phyloP scores from a whole-genome alignment of 208 protist species.

The Trypanosoma mega region DNA sequence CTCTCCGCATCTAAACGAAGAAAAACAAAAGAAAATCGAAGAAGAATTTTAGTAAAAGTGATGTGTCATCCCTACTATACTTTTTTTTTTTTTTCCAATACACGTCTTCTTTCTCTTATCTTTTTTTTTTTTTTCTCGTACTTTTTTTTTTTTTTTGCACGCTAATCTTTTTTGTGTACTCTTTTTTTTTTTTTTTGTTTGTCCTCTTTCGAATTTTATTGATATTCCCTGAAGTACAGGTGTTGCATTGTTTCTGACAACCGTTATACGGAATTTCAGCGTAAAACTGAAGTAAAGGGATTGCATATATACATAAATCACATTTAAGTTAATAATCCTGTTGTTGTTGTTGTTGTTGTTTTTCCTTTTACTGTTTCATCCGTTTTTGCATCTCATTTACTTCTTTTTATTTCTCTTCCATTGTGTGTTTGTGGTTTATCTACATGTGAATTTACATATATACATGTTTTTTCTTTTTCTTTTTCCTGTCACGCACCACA shows the following conservation, averaged over 20 bases:
- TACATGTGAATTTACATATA: slow-evolving; percentile 4
- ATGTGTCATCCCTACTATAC: not conserved
- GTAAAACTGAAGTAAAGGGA: no score
- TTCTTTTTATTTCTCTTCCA: slow-evolving; percentile 21
- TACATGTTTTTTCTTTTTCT: slow-evolving; percentile 14
- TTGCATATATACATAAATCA: slow-evolving; percentile 1
- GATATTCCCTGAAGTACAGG: no score
- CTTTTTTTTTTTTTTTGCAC: slow-evolving; percentile 9
- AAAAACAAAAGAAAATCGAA: not conserved
- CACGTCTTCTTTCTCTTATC: no score
- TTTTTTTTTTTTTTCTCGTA: not conserved
- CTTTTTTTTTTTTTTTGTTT: slow-evolving; percentile 17
- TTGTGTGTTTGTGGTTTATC: slow-evolving; percentile 6
- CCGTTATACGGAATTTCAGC: slow-evolving; percentile 7
- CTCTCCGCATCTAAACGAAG: slow-evolving; percentile 21
- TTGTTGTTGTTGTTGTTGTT: no score
- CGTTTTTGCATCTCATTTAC: no score
- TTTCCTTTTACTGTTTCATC: no score
- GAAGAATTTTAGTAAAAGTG: not conserved
- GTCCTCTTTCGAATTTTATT: no score
- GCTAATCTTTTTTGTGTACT: slow-evolving; percentile 1
- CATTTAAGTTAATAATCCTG: no score
- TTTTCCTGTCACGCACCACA: not conserved
- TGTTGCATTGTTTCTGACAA: no score
- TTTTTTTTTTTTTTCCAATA: not conserved